Conservation (phyloP, 2,329 filamentous ascomycete species). For the Colletotrichum abscissum region DNA sequence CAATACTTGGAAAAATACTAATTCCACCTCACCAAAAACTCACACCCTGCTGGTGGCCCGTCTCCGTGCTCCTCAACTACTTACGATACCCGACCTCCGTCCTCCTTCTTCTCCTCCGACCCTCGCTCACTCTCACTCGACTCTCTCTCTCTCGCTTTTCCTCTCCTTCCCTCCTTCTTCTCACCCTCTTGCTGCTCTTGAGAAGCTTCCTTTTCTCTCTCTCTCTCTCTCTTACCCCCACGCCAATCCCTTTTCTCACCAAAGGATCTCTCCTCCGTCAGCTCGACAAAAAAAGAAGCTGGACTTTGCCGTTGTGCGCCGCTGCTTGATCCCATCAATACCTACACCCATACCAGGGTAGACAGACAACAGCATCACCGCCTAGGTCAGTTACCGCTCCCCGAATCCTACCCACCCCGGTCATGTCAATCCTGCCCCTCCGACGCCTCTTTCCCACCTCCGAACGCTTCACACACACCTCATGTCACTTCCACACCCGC, state of each 20-base stretch:
- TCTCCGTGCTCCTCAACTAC: slow-evolving; percentile 32
- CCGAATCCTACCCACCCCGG: slow-evolving; percentile 18
- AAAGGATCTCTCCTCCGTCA: slow-evolving; percentile 8
- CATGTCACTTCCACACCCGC: slow-evolving; percentile 26
- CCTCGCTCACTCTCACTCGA: slow-evolving; percentile 27
- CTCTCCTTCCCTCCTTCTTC: slow-evolving; percentile 1
- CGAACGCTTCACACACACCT: slow-evolving; percentile 15
- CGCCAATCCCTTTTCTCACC: slow-evolving; percentile 4
- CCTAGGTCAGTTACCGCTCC: slow-evolving; percentile 29
- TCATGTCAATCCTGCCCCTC: slow-evolving; percentile 27
- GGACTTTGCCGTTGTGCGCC: slow-evolving; percentile 29
- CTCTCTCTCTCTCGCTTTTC: slow-evolving; percentile 32
- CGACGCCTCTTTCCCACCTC: slow-evolving; percentile 17
- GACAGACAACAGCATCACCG: slow-evolving; percentile 5
- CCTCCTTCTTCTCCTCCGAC: slow-evolving; percentile 26
- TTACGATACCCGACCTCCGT: slow-evolving; percentile 29
- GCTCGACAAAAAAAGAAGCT: slow-evolving; percentile 32
- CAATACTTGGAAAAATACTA: neutral
- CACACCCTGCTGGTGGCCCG: slow-evolving; percentile 3
- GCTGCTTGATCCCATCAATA: slow-evolving; percentile 1
- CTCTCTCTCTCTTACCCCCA: neutral
- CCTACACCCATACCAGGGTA: neutral
- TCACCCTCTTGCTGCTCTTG: slow-evolving; percentile 16
- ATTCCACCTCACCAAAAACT: slow-evolving; percentile 3
- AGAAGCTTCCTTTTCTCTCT: neutral